These are phyloP conservation scores for Sphaerobolus stellatus DNA, from an alignment of 1,284 basidiomycete genomes.

Conservation along the genomic window DNA sequence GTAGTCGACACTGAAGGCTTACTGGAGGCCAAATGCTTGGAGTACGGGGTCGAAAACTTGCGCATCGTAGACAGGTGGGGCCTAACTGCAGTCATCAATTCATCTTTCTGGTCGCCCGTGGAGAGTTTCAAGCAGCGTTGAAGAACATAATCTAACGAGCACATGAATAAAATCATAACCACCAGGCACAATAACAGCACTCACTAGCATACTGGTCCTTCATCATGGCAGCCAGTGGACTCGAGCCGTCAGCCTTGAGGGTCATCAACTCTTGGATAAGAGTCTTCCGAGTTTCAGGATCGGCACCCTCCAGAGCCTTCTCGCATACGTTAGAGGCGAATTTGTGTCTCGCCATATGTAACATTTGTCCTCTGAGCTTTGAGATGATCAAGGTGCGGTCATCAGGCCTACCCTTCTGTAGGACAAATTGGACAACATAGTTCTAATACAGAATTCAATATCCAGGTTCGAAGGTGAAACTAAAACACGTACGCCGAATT, in stretches of 20 bases:
- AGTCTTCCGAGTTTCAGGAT: conserved; percentile 57
- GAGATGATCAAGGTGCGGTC: conserved; percentile 73
- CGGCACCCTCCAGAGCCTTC: conserved; percentile 77
- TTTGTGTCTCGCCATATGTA: conserved; percentile 85
- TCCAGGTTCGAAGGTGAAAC: conserved; percentile 8
- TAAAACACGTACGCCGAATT: conserved; percentile 71
- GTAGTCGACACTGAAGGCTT: conserved; percentile 31
- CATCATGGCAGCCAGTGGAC: conserved; percentile 77
- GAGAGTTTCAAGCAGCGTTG: conserved; percentile 73
- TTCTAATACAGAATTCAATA: conserved; percentile 53
- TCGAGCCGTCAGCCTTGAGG: conserved; percentile 59
- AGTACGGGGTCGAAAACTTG: conserved; percentile 67
- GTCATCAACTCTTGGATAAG: conserved; percentile 83
- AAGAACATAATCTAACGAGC: conserved; percentile 71
- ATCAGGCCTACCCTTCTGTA: conserved; percentile 72
- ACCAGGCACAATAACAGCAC: conserved; percentile 31
- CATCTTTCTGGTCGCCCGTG: conserved; percentile 69
- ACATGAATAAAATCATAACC: conserved; percentile 4
- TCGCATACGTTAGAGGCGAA: conserved; percentile 98
- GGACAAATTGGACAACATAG: conserved; percentile 93
- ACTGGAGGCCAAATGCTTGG: conserved; percentile 80
- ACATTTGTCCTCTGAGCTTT: conserved; percentile 76
- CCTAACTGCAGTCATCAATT: conserved; percentile 59
- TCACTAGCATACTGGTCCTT: conserved; percentile 88
- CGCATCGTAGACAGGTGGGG: conserved; percentile 72